Percentiles rank a stretch among this genome's conserved stretches.
These are phyloP conservation scores for Verticillium tricorpus DNA, from an alignment of 2,329 filamentous ascomycete species.

Conservation along the genomic window DNA sequence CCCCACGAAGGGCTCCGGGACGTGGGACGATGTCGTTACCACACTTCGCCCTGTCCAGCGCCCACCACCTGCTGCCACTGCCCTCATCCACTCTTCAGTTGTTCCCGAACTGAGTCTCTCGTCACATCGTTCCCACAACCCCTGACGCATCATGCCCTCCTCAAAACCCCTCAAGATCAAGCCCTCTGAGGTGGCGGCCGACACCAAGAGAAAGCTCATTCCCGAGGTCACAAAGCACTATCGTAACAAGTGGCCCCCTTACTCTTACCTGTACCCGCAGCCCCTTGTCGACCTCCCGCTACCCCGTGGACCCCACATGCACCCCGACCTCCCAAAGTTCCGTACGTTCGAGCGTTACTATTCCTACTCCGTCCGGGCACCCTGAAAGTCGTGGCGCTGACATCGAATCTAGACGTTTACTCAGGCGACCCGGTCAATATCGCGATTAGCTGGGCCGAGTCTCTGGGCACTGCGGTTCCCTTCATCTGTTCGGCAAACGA, in stretches of 20 bases:
- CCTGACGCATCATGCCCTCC: conserved; percentile 8
- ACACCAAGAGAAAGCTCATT: conserved; percentile 68
- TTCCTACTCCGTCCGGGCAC: not conserved
- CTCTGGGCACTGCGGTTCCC: conserved; percentile 36
- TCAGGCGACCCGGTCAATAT: conserved; percentile 55
- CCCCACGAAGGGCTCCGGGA: not conserved
- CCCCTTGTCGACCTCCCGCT: conserved; percentile 42
- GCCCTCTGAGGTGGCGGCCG: conserved; percentile 65
- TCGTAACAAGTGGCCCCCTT: conserved; percentile 48
- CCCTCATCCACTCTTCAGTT: not conserved
- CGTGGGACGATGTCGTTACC: not conserved
- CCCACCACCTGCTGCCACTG: not conserved
- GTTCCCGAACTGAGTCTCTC: not conserved
- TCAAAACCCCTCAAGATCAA: conserved; percentile 48
- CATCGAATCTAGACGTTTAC: conserved; percentile 29
- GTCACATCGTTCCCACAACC: not conserved
- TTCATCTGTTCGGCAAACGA: conserved; percentile 74
- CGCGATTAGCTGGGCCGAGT: conserved; percentile 50
- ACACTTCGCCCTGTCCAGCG: not conserved
- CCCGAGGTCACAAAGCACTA: conserved; percentile 57
- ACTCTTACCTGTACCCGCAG: conserved; percentile 55
- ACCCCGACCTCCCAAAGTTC: conserved; percentile 11
- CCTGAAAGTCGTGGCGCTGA: not conserved
- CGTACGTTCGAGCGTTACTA: not conserved
- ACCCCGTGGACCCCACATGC: conserved; percentile 21